phyloP scores from a whole-genome alignment of 192 early-diverging fungal species.

The Obelidium mucronatum region DNA sequence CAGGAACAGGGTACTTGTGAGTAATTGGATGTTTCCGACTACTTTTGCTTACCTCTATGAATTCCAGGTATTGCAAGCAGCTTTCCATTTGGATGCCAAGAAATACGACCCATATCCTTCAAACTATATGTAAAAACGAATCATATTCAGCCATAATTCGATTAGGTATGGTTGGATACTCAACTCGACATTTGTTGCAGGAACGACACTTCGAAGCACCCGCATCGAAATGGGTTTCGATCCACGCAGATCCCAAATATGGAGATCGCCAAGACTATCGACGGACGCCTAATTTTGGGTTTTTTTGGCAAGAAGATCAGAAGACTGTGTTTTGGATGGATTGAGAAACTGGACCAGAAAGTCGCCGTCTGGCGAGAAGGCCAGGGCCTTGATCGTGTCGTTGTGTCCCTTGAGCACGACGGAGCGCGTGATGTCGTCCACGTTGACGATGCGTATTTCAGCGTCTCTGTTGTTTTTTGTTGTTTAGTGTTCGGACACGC shows the following conservation, averaged over 20 bases:
- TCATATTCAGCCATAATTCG: background rate
- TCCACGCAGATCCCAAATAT: constrained; percentile 69
- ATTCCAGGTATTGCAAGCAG: constrained; percentile 65
- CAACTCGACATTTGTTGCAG: constrained; percentile 54
- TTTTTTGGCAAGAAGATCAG: background rate
- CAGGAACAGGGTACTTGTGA: background rate
- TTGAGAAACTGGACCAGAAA: constrained; percentile 63
- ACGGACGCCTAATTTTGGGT: constrained; percentile 44
- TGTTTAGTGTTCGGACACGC: background rate
- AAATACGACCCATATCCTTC: constrained; percentile 44
- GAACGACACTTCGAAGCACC: constrained; percentile 40
- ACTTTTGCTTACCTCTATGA: constrained; percentile 41
- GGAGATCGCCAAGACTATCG: constrained; percentile 67
- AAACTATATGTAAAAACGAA: no score
- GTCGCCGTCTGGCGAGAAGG: constrained; percentile 85
- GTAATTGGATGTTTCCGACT: constrained; percentile 29
- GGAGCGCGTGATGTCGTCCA: constrained; percentile 37
- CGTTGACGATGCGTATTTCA: constrained; percentile 47
- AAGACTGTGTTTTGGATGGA: background rate
- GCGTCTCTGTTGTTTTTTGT: constrained; percentile 33
- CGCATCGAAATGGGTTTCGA: constrained; percentile 53
- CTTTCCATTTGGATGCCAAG: constrained; percentile 72
- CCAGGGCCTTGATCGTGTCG: constrained; percentile 87
- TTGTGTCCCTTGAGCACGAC: constrained; percentile 88
- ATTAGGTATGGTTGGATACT: background rate